A percentile compares a stretch with the other conserved stretches of the same genome.
Evolutionary conservation across 2,329 filamentous ascomycete genomes (phyloP).

Genomic region (Pseudogymnoascus sp.): DNA sequence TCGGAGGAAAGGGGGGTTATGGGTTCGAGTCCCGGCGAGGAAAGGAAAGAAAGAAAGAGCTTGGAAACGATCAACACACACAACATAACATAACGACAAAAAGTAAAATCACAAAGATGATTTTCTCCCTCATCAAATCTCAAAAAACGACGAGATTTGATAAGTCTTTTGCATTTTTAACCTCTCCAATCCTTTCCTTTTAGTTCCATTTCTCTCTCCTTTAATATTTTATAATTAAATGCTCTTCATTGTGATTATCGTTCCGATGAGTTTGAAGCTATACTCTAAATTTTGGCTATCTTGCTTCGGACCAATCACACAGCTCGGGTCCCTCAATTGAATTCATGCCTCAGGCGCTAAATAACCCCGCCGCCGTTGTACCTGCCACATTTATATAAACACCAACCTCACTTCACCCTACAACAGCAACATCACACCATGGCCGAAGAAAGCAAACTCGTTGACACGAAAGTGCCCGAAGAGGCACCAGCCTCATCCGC

Average conservation of each 20-base stretch:
- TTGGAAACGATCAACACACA: too few species aligned
- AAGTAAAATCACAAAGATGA: neutral
- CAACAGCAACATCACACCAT: neutral
- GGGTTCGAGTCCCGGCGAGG: neutral
- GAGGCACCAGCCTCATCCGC: neutral
- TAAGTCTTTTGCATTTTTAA: neutral
- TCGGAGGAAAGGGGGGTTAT: neutral
- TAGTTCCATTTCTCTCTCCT: neutral
- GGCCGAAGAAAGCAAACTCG: slow-evolving; percentile 7
- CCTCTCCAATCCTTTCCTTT: neutral
- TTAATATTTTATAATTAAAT: too few species aligned
- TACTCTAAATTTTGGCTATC: neutral
- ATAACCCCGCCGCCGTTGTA: neutral
- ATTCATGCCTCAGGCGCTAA: neutral
- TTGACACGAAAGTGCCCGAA: neutral
- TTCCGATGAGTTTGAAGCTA: neutral
- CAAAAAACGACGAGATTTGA: neutral
- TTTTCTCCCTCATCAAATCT: neutral
- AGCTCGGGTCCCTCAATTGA: slow-evolving; percentile 1
- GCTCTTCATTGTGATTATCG: neutral
- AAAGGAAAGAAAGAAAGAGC: neutral
- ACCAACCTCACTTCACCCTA: neutral
- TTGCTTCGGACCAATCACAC: neutral
- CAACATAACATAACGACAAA: neutral
- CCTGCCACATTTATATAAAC: slow-evolving; percentile 6